Percentiles rank a stretch among this genome's conserved stretches.
These are phyloP conservation scores for barley (Hordeum vulgare) DNA, from an alignment of 176 grass and related monocot genomes.

Conservation along the genomic window MorexV3_pseudomolecules_assembly NC_058524.1:27662848-27663347, in stretches of 20 bases:
- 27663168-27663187: conserved; percentile 33
- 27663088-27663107: not conserved
- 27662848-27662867: not conserved
- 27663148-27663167: conserved; percentile 47
- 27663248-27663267: not conserved
- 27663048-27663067: not conserved
- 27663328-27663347: not conserved
- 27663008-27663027: conserved; percentile 68
- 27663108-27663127: not conserved
- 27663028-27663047: conserved; percentile 57
- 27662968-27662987: conserved; percentile 52
- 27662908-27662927: conserved; percentile 75
- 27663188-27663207: not conserved
- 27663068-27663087: too few species aligned
- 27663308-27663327: not conserved
- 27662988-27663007: conserved; percentile 56
- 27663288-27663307: not conserved
- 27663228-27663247: not conserved
- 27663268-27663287: not conserved
- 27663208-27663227: not conserved
- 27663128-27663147: conserved; percentile 28
- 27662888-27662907: conserved; percentile 74
- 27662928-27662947: conserved; percentile 67
- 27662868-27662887: conserved; percentile 35
- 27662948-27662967: conserved; percentile 42